phyloP scores from a whole-genome alignment of 2,329 filamentous ascomycete species.

The Pseudomassariella vexata region DNA sequence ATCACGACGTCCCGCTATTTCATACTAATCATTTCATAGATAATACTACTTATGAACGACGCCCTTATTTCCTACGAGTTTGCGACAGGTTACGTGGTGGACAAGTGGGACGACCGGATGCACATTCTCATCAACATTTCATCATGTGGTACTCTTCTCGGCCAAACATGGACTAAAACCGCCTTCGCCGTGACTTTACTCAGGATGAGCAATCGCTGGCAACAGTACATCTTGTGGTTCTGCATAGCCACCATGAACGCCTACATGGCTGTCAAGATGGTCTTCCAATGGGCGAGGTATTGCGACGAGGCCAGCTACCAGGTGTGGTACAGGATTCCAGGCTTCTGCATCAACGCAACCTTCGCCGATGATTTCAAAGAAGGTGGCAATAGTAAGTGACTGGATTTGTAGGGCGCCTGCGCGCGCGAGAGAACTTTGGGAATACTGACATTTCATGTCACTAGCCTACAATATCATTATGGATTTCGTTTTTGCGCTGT shows the following conservation, averaged over 20 bases:
- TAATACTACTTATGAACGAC: slow-evolving; percentile 7
- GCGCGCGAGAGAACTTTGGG: neutral
- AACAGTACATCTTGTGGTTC: slow-evolving; percentile 21
- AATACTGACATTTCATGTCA: neutral
- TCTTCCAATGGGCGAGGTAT: slow-evolving; percentile 14
- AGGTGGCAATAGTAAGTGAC: slow-evolving; percentile 4
- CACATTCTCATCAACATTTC: slow-evolving; percentile 9
- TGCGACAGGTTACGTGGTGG: slow-evolving; percentile 9
- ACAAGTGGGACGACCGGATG: slow-evolving; percentile 10
- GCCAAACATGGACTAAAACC: slow-evolving; percentile 25
- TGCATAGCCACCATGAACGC: slow-evolving; percentile 27
- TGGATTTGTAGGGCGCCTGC: too few relatives aligned
- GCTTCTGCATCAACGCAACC: slow-evolving; percentile 6
- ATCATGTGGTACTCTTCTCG: slow-evolving; percentile 7
- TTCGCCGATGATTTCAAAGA: slow-evolving; percentile 8
- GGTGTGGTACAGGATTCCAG: slow-evolving; percentile 6
- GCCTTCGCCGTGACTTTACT: slow-evolving; percentile 32
- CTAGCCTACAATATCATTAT: slow-evolving; percentile 49
- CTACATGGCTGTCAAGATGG: slow-evolving; percentile 13
- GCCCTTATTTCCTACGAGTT: slow-evolving; percentile 8
- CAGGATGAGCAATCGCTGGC: slow-evolving; percentile 20
- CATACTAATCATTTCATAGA: slow-evolving; percentile 1
- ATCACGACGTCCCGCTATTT: too few relatives aligned
- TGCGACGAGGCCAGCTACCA: slow-evolving; percentile 9
- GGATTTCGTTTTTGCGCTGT: slow-evolving; percentile 44